Evolutionary conservation across 2,329 filamentous ascomycete species (phyloP).

Genomic region (Pseudocercospora vitis): DNA sequence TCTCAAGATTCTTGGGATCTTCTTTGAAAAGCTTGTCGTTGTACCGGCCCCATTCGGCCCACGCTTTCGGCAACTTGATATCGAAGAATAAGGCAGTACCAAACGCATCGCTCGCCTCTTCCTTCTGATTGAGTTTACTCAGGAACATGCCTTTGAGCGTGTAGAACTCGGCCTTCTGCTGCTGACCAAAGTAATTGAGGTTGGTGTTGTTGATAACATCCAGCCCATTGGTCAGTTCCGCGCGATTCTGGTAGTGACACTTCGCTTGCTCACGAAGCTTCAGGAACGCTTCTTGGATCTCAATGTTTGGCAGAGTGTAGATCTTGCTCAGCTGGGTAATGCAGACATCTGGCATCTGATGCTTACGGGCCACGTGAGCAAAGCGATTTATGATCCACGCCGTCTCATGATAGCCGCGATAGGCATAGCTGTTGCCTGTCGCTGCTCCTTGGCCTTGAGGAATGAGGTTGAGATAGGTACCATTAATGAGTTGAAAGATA

Average conservation of each 20-base stretch:
- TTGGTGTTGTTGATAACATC: conserved; percentile 99
- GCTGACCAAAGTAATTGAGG: conserved; percentile 92
- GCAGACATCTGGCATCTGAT: conserved; percentile 94
- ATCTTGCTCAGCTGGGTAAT: conserved; percentile 96
- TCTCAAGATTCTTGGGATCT: conserved; percentile 75
- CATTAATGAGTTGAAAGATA: conserved; percentile 96
- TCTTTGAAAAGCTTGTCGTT: conserved; percentile 96
- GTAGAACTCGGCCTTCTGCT: conserved; percentile 98
- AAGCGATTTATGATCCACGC: conserved; percentile 99
- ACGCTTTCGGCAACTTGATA: conserved; percentile 91
- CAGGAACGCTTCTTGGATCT: conserved; percentile 98
- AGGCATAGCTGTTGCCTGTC: conserved; percentile 89
- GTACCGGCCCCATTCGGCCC: conserved; percentile 99
- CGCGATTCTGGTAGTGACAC: conserved; percentile 94
- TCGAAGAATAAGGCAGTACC: conserved; percentile 95
- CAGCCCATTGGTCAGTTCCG: conserved; percentile 85
- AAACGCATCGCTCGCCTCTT: conserved; percentile 90
- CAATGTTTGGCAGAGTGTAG: conserved; percentile 97
- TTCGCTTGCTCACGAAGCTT: conserved; percentile 98
- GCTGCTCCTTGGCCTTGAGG: conserved; percentile 73
- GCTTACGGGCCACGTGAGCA: conserved; percentile 94
- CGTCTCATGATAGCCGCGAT: conserved; percentile 96
- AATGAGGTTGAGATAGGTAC: conserved; percentile 82
- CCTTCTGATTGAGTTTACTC: conserved; percentile 85
- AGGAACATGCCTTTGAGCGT: conserved; percentile 99